Evolutionary conservation across 768 basidiomycete species (phyloP).

Genomic region (Amanita exitialis): DNA sequence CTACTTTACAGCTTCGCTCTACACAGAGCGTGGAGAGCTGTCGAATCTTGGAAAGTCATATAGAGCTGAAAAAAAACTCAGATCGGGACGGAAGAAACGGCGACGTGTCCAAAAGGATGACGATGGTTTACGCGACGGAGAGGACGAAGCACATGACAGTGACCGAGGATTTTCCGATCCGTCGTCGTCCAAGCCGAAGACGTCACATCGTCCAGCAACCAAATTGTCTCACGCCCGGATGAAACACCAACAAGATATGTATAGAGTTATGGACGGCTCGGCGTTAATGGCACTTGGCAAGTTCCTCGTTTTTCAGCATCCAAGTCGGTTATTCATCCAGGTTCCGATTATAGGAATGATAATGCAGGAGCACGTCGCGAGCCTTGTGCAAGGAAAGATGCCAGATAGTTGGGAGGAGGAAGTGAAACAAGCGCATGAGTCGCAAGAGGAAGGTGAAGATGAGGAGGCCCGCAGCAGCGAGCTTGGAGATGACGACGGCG

Average conservation of each 20-base stretch:
- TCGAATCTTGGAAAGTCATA: conserved; percentile 21
- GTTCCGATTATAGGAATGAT: conserved; percentile 44
- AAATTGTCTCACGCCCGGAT: conserved; percentile 8
- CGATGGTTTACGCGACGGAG: background rate
- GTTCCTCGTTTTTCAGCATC: conserved; percentile 9
- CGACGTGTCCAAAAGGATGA: background rate
- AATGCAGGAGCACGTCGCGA: conserved; percentile 53
- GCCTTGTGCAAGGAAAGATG: conserved; percentile 25
- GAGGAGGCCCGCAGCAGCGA: conserved; percentile 6
- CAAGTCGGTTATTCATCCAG: background rate
- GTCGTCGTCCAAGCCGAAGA: background rate
- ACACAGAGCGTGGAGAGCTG: conserved; percentile 51
- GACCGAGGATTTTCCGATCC: background rate
- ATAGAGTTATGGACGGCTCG: conserved; percentile 63
- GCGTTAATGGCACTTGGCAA: conserved; percentile 64
- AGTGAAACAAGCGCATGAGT: conserved; percentile 12
- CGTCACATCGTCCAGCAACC: too few species aligned
- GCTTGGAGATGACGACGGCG: background rate
- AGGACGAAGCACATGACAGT: background rate
- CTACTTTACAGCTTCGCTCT: conserved; percentile 40
- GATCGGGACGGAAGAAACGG: conserved; percentile 13
- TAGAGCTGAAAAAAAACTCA: conserved; percentile 34
- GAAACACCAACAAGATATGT: conserved; percentile 50
- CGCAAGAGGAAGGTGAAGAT: conserved; percentile 7
- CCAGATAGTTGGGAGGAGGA: conserved; percentile 37